A percentile compares a stretch with the other conserved stretches of the same genome.
Conservation (phyloP, 2,329 filamentous ascomycete species). For the Beauveria sp. region DNA sequence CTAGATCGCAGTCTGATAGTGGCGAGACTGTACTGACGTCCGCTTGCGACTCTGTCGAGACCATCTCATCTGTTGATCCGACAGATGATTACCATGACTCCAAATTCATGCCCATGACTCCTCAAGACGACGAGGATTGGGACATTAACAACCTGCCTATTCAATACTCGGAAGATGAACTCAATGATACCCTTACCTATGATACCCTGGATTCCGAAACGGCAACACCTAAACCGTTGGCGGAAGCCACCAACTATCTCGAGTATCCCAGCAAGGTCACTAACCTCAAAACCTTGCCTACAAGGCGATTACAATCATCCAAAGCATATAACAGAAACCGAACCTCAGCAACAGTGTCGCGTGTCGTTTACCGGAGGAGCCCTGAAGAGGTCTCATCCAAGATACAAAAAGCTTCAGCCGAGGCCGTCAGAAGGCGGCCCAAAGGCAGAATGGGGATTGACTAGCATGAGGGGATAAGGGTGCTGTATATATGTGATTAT, state of each 20-base stretch:
- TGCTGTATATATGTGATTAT: slow-evolving; percentile 33
- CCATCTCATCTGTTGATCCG: slow-evolving; percentile 25
- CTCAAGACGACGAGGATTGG: slow-evolving; percentile 23
- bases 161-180: slow-evolving; percentile 32
- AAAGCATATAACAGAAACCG: slow-evolving; percentile 25
- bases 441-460: slow-evolving; percentile 33
- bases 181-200: slow-evolving; percentile 23
- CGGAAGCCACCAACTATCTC: slow-evolving; percentile 27
- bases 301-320: slow-evolving; percentile 28
- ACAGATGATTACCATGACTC: slow-evolving; percentile 19
- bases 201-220: slow-evolving; percentile 35
- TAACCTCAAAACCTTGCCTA: slow-evolving; percentile 21
- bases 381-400: slow-evolving; percentile 39
- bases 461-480: slow-evolving; percentile 27
- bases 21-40: slow-evolving; percentile 36
- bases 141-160: slow-evolving; percentile 30
- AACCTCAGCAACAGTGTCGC: slow-evolving; percentile 17
- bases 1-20: slow-evolving; percentile 38
- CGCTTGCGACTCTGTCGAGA: slow-evolving; percentile 38
- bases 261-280: slow-evolving; percentile 28
- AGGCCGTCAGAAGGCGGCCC: slow-evolving; percentile 32
- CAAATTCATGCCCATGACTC: slow-evolving; percentile 14
- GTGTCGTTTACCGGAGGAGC: slow-evolving; percentile 33
- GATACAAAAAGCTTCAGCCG: slow-evolving; percentile 39
- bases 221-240: slow-evolving; percentile 35